Evolutionary conservation across 2,329 filamentous ascomycete genomes (phyloP), one percentile per base, ranked within the genome.

Genomic region (Xylariaceae sp.): DNA sequence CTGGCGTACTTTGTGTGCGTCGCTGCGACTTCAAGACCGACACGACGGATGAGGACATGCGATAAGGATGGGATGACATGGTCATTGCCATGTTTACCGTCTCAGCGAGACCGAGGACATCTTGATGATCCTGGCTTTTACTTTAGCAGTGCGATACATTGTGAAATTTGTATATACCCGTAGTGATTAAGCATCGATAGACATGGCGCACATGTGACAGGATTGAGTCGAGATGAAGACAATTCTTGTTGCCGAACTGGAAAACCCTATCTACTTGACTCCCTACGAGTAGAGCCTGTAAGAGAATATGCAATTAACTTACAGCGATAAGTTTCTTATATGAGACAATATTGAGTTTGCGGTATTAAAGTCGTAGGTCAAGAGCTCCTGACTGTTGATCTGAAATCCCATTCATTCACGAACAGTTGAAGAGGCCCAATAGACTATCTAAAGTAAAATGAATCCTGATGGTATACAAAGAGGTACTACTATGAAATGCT

Each of bases 1-100:
- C 30, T 31, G 30, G 30, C 30, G 30, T 31, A 31, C 30, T 31
- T 31, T n/a, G n/a, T 17, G 30, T 31, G 30, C 30, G 30, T 17
- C 30, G 30, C 30, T 31, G 19, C 30, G 30, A 31, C 15, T 31
- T 31, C 13, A 17, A 15, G 30, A 31, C 30, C 30, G 30, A 31
- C 30, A 31, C 30, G 30, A 31, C 30, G 30, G 30, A 31, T 31
- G 30, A 31, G 14, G 30, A 31, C 14, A 31, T 31, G 30, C 30
- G n/a, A n/a, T n/a, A n/a, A n/a, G n/a, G 30, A 31, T 31, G 30
- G 30, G 30, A 31, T 31, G 30, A 31, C n/a, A 31, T 31, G 30
- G 30, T 31, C 30, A 31, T 31, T 31, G 30, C 30, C n/a, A 31
- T 31, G 30, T 31, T 31, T 31, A 31, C 15, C 19, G 15, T 31